These are phyloP conservation scores for Limnanthes douglasii DNA, from an alignment of 345 rosid species.

Conservation along the genomic window DNA sequence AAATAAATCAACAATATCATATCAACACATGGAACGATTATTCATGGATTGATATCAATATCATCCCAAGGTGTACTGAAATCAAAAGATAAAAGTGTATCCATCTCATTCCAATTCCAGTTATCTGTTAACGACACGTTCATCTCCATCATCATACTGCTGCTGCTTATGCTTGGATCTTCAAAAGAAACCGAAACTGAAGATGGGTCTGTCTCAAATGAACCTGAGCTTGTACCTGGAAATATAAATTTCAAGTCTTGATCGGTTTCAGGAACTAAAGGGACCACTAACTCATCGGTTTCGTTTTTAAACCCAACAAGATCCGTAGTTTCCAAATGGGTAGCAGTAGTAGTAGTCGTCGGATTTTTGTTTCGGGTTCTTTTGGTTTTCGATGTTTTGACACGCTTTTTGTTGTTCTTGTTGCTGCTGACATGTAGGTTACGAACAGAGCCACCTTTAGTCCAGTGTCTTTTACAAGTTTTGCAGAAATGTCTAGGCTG, in stretches of 20 bases:
- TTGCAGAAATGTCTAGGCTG: too few species aligned
- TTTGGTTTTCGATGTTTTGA: constrained; percentile 14
- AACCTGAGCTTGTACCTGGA: constrained; percentile 10
- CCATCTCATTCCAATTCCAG: constrained; percentile 57
- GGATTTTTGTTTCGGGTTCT: not conserved
- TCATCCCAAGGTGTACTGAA: constrained; percentile 36
- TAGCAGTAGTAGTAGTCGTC: not conserved
- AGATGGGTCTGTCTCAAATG: constrained; percentile 13
- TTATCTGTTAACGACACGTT: too few species aligned
- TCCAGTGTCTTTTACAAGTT: constrained; percentile 70
- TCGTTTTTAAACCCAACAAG: constrained; percentile 12
- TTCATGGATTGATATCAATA: constrained; percentile 32
- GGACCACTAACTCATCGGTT: constrained; percentile 9
- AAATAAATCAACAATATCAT: too few species aligned
- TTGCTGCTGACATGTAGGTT: constrained; percentile 57
- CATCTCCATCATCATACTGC: constrained; percentile 13
- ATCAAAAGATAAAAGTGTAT: constrained; percentile 28
- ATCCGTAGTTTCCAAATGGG: constrained; percentile 11
- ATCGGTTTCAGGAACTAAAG: constrained; percentile 12
- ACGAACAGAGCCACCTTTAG: constrained; percentile 53
- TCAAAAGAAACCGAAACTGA: constrained; percentile 17
- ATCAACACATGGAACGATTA: not conserved
- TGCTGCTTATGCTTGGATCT: constrained; percentile 19
- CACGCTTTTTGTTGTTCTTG: constrained; percentile 53
- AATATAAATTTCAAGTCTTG: constrained; percentile 13